Conservation (phyloP, 306 rosid genomes). For the Alnus glutinosa region DNA sequence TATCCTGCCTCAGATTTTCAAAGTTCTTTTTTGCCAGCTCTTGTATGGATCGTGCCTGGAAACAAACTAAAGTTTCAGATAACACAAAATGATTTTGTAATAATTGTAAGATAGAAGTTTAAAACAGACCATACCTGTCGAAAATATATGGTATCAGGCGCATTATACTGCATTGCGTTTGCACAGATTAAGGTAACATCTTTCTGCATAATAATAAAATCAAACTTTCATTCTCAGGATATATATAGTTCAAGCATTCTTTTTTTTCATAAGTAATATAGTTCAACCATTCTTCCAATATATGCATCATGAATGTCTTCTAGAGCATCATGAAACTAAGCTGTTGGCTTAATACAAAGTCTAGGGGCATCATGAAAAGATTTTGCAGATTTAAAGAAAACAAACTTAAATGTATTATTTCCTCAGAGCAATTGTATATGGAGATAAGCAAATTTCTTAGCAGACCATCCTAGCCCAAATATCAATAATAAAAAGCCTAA, state of each 20-base stretch:
- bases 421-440: background rate
- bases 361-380: background rate
- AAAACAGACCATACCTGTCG: conserved; percentile 56
- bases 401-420: background rate
- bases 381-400: background rate
- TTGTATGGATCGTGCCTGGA: conserved; percentile 67
- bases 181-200: conserved; percentile 61
- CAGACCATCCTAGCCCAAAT: background rate
- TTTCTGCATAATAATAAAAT: conserved; percentile 43
- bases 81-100: conserved; percentile 8
- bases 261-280: no score
- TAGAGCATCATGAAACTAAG: background rate
- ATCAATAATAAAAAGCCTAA: background rate
- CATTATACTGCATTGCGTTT: conserved; percentile 76
- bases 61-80: conserved; percentile 17
- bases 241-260: background rate
- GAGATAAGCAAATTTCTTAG: conserved; percentile 7
- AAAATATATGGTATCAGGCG: conserved; percentile 69
- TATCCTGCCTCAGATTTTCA: conserved; percentile 65
- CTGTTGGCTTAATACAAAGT: conserved; percentile 7
- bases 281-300: background rate
- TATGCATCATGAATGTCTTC: background rate
- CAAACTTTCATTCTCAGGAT: conserved; percentile 21
- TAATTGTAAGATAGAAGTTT: background rate
- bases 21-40: conserved; percentile 66